These are phyloP conservation scores for Pythium periplocum DNA, from an alignment of 352 stramenopile species.

Conservation along the genomic window DNA sequence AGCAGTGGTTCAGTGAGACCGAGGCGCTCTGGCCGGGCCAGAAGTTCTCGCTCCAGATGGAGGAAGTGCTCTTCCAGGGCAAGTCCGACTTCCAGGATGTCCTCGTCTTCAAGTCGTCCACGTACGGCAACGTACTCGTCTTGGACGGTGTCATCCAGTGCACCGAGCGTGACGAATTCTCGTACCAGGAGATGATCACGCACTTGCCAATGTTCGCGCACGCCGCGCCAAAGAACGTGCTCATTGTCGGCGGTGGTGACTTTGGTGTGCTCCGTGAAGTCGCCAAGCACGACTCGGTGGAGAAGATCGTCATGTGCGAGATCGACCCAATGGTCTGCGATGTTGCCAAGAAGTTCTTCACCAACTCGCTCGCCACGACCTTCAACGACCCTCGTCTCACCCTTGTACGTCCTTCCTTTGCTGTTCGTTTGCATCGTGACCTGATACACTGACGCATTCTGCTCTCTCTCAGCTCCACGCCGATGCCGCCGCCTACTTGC, in stretches of 20 bases:
- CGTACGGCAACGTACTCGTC: conserved; percentile 97
- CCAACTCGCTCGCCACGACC: conserved; percentile 84
- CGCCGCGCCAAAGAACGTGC: conserved; percentile 91
- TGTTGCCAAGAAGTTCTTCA: conserved; percentile 93
- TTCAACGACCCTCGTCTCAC: conserved; percentile 96
- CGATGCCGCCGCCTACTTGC: conserved; percentile 89
- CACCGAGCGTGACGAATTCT: conserved; percentile 97
- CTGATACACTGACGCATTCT: conserved; percentile 15
- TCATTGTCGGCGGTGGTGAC: conserved; percentile 98
- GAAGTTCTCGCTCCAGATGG: conserved; percentile 91
- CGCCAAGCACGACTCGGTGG: conserved; percentile 89
- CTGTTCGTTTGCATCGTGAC: too few relatives aligned
- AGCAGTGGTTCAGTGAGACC: conserved; percentile 94
- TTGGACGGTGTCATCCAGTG: conserved; percentile 99
- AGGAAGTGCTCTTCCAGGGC: conserved; percentile 92
- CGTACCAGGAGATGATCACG: conserved; percentile 99
- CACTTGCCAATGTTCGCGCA: conserved; percentile 97
- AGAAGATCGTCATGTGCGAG: conserved; percentile 98
- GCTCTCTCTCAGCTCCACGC: conserved; percentile 61
- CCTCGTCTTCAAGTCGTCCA: conserved; percentile 98
- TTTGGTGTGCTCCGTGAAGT: conserved; percentile 97
- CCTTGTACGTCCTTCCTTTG: conserved; percentile 34
- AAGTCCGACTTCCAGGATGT: conserved; percentile 98
- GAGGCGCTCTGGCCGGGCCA: conserved; percentile 94
- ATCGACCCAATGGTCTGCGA: conserved; percentile 98